phyloP scores from a whole-genome alignment of 139 green algal genomes.

The Chloropicon primus region DNA sequence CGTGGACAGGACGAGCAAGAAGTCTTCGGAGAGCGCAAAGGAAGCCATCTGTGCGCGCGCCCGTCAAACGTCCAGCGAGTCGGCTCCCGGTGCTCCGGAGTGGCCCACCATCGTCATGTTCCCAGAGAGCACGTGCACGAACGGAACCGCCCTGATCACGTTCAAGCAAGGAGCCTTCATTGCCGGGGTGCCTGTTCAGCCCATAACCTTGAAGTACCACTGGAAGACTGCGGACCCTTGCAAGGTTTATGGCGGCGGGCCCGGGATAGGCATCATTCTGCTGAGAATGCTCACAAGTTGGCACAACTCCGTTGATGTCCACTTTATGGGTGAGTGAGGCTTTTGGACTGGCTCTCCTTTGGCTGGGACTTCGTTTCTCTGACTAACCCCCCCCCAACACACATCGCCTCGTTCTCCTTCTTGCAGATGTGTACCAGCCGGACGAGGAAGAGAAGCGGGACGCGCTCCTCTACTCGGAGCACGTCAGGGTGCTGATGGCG shows the following conservation, averaged over 20 bases:
- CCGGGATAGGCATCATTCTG: not conserved
- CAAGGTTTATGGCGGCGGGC: not conserved
- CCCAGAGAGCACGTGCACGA: constrained; percentile 81
- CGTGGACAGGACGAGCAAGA: not conserved
- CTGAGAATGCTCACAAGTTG: not conserved
- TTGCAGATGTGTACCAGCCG: not conserved
- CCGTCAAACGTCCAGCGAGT: not conserved
- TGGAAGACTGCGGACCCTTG: not conserved
- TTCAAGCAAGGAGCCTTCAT: constrained; percentile 86
- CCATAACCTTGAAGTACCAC: constrained; percentile 54
- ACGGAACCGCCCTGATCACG: constrained; percentile 67
- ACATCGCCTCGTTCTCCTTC: no score
- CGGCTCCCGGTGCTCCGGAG: not conserved
- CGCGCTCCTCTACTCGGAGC: not conserved
- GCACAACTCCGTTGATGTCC: not conserved
- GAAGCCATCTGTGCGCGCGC: not conserved
- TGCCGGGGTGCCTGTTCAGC: constrained; percentile 67
- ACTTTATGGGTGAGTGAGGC: no score
- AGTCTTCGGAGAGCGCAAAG: not conserved
- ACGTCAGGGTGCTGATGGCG: not conserved
- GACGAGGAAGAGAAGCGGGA: not conserved
- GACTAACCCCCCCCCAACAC: no score
- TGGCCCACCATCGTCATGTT: not conserved
- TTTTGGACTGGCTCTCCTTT: no score
- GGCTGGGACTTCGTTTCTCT: no score